Evolutionary conservation across 208 protist genomes (phyloP), one percentile per base, ranked within the genome.

Genomic region (Acanthamoeba healyi): DNA sequence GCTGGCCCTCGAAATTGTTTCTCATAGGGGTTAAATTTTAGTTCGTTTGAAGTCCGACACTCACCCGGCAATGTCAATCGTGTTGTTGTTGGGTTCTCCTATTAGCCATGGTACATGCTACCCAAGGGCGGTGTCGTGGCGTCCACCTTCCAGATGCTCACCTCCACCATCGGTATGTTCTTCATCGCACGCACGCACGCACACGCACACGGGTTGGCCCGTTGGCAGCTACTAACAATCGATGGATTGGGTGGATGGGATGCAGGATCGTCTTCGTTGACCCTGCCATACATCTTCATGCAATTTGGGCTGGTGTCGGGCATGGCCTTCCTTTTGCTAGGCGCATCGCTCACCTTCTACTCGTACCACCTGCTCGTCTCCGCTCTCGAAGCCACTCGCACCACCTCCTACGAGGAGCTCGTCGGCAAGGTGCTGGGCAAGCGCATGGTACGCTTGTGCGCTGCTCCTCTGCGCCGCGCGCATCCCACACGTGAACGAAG

Each of bases 131-230:
- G 65, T 6, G 65, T 42, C 9, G 65, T 74, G 65, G 65, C 65
- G 14, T 74, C 65, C 2, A 74, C 65, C 65, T 74, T 74, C 36
- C 65, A 74, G 65, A 74, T 74, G 65, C 65, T 74, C 14, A 74
- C 65, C 3, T 74, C 65, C 2, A 74, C 65, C n/a, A 74, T 74
- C 65, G 65, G 65, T 74, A 40, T 29, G 17, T 24, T 10, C 29
- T n/a, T 32, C 19, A 67, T 67, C 29, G 26, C 22, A n/a, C n/a
- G n/a, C n/a, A n/a, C n/a, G n/a, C n/a, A n/a, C n/a, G n/a, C n/a
- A n/a, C n/a, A n/a, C n/a, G n/a, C n/a, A n/a, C n/a, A n/a, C n/a
- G n/a, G n/a, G n/a, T n/a, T n/a, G n/a, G n/a, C n/a, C n/a, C n/a
- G n/a, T n/a, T n/a, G n/a, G n/a, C n/a, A n/a, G n/a, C n/a, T n/a